Evolutionary conservation across 805 yeast genomes (phyloP).

Genomic region (Candida ovalis): DNA sequence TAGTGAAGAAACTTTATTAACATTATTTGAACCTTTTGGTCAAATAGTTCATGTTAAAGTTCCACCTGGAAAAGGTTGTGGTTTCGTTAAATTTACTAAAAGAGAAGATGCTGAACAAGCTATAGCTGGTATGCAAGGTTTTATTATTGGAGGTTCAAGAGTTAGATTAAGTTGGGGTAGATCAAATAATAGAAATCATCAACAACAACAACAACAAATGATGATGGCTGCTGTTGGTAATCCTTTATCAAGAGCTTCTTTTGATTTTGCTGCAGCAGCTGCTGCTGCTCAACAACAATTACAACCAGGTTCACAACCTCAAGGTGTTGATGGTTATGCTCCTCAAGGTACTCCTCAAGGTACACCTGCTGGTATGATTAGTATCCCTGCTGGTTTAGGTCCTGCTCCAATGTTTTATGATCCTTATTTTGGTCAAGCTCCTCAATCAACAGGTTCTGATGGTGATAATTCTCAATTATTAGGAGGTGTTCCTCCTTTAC

Average conservation of each 20-base stretch:
- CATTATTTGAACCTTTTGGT: slow-evolving; percentile 74
- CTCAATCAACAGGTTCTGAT: slow-evolving; percentile 10
- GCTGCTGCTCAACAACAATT: slow-evolving; percentile 16
- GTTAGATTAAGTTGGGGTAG: slow-evolving; percentile 78
- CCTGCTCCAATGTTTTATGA: slow-evolving; percentile 32
- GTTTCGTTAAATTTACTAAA: slow-evolving; percentile 64
- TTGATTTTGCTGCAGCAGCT: slow-evolving; percentile 18
- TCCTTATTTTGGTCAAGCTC: slow-evolving; percentile 28
- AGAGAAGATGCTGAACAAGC: slow-evolving; percentile 77
- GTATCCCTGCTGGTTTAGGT: slow-evolving; percentile 27
- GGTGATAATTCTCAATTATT: slow-evolving; percentile 2
- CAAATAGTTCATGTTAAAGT: slow-evolving; percentile 62
- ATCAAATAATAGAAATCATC: slow-evolving; percentile 29
- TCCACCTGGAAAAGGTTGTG: slow-evolving; percentile 79
- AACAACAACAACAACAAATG: slow-evolving; percentile 17
- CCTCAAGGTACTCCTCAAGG: slow-evolving; percentile 20
- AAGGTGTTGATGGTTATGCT: slow-evolving; percentile 14
- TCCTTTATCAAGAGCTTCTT: slow-evolving; percentile 21
- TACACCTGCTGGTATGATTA: slow-evolving; percentile 21
- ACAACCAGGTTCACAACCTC: slow-evolving; percentile 13
- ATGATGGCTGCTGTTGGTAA: slow-evolving; percentile 16
- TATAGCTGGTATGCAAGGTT: slow-evolving; percentile 76
- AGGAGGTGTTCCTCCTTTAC: slow-evolving; percentile 10
- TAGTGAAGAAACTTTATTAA: slow-evolving; percentile 54
- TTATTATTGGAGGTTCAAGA: slow-evolving; percentile 67